These are phyloP conservation scores for Chaetomium olivaceum DNA, from an alignment of 2,329 filamentous ascomycete genomes.

Conservation along the genomic window DNA sequence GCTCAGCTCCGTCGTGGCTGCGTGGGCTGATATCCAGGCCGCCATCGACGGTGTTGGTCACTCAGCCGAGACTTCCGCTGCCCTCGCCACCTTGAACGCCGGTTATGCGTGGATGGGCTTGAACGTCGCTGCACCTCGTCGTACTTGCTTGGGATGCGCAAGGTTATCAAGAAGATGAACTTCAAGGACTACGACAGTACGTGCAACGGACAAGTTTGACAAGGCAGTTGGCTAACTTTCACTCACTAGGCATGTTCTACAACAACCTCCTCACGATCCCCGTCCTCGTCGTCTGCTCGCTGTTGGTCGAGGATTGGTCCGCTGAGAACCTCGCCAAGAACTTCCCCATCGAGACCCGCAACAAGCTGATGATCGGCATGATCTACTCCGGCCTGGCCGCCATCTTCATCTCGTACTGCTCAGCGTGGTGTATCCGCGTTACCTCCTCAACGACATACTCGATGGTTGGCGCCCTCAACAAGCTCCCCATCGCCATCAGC, in stretches of 20 bases:
- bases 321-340: constrained; percentile 77
- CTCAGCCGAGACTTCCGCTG: constrained; percentile 63
- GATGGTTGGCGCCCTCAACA: constrained; percentile 98
- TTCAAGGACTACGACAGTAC: constrained; percentile 99
- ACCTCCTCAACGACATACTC: constrained; percentile 98
- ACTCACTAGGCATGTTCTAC: constrained; percentile 87
- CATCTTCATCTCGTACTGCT: constrained; percentile 99
- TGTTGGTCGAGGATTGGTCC: constrained; percentile 92
- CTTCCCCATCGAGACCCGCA: constrained; percentile 81
- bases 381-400: constrained; percentile 89
- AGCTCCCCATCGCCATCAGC: constrained; percentile 90
- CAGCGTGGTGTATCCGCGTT: constrained; percentile 96
- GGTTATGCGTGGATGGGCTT: constrained; percentile 98
- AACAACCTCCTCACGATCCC: constrained; percentile 98
- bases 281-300: constrained; percentile 77
- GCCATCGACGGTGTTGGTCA: constrained; percentile 66
- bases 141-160: constrained; percentile 91
- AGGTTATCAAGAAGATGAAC: constrained; percentile 98
- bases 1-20: constrained; percentile 87
- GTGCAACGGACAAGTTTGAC: constrained; percentile 43
- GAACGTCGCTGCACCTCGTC: constrained; percentile 90
- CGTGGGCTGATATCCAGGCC: constrained; percentile 94
- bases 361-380: constrained; percentile 82
- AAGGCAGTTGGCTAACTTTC: constrained; percentile 37
- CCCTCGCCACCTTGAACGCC: constrained; percentile 86